These are phyloP conservation scores for Zygnema circumcarinatum DNA, from an alignment of 139 green algal species.

Conservation along the genomic window DNA sequence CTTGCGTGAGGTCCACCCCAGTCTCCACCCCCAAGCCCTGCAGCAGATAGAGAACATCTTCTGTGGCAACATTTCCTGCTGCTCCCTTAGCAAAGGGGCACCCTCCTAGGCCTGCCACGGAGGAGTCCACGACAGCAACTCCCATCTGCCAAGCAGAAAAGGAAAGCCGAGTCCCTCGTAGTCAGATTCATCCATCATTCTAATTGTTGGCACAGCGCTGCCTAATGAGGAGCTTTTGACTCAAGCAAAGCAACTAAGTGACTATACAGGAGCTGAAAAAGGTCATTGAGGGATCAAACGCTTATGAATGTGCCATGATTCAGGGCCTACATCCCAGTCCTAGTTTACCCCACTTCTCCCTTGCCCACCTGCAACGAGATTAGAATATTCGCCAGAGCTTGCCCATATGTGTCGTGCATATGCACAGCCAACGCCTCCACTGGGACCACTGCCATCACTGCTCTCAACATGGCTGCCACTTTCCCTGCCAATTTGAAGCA, in stretches of 20 bases:
- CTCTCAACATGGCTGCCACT: constrained; percentile 78
- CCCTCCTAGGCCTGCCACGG: constrained; percentile 85
- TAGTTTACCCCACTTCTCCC: too few relatives aligned
- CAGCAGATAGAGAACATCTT: constrained; percentile 94
- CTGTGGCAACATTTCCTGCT: constrained; percentile 91
- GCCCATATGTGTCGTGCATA: constrained; percentile 95
- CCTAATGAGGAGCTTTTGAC: too few relatives aligned
- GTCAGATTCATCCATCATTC: too few relatives aligned
- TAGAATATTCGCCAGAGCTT: constrained; percentile 90
- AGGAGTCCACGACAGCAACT: constrained; percentile 76
- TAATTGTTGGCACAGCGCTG: too few relatives aligned
- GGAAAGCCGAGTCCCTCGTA: neutral
- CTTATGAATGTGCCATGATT: too few relatives aligned
- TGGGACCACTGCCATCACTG: constrained; percentile 66
- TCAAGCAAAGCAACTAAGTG: too few relatives aligned
- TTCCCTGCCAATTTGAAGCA: too few relatives aligned
- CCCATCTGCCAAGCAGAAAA: constrained; percentile 63
- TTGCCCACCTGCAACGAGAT: constrained; percentile 71
- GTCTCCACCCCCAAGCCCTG: constrained; percentile 82
- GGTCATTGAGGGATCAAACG: too few relatives aligned
- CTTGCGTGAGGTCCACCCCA: constrained; percentile 76
- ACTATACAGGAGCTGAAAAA: neutral
- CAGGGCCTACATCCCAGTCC: too few relatives aligned
- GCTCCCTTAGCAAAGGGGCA: constrained; percentile 91
- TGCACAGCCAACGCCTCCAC: constrained; percentile 79